Conservation (phyloP, 139 green algal species). For the Nannochloris sp. region DNA sequence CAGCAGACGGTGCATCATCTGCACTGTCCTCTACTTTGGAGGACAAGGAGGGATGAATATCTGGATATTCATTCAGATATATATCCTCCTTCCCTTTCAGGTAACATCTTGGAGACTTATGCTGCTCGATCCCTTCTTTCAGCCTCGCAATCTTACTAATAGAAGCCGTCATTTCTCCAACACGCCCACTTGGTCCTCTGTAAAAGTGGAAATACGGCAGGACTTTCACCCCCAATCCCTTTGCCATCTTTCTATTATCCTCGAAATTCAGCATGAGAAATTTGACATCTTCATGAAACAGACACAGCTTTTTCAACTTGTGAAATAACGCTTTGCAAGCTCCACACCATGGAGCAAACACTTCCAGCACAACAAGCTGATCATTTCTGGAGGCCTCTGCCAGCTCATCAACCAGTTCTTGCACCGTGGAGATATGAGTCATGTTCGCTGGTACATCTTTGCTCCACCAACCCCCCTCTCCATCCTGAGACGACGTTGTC, state of each 20-base stretch:
- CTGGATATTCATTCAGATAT: constrained; percentile 1
- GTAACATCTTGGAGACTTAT: background rate
- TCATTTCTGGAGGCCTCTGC: constrained; percentile 21
- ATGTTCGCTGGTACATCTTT: constrained; percentile 53
- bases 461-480: constrained; percentile 47
- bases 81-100: background rate
- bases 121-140: constrained; percentile 10
- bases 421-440: constrained; percentile 48
- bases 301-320: constrained; percentile 69
- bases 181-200: constrained; percentile 59
- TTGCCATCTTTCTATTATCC: constrained; percentile 74
- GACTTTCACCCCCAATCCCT: constrained; percentile 76
- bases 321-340: constrained; percentile 85
- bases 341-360: constrained; percentile 84
- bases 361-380: constrained; percentile 81
- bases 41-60: background rate
- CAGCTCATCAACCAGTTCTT: constrained; percentile 77
- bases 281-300: constrained; percentile 56
- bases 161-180: constrained; percentile 65
- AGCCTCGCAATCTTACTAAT: constrained; percentile 55
- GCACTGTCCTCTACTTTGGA: background rate
- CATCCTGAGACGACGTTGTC: background rate
- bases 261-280: constrained; percentile 87
- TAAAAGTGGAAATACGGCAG: constrained; percentile 96
- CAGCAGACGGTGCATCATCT: background rate